phyloP scores from a whole-genome alignment of 495 filamentous ascomycete genomes.

The Podospora bellae-mahoneyi region DNA sequence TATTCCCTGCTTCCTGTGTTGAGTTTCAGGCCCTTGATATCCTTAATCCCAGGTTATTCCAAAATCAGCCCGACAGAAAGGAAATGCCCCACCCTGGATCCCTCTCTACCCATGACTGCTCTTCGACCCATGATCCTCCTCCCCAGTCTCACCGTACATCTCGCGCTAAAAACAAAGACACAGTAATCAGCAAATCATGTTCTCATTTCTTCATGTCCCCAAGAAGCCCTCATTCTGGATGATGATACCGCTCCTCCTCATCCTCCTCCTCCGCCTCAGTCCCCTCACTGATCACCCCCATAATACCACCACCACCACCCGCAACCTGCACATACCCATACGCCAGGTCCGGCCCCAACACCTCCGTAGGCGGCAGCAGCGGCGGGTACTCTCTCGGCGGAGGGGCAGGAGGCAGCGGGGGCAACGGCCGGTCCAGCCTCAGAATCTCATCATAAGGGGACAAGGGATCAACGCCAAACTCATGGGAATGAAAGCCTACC shows the following conservation, averaged over 20 bases:
- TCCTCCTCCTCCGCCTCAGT: conserved; percentile 1
- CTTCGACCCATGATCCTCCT: conserved; percentile 3
- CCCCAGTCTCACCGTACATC: conserved; percentile 26
- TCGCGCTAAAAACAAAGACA: conserved; percentile 19
- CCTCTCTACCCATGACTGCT: not conserved
- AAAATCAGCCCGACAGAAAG: not conserved
- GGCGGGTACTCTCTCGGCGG: conserved; percentile 3
- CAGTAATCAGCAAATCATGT: not conserved
- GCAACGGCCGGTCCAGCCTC: not conserved
- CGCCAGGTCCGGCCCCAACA: not conserved
- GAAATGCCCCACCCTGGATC: not conserved
- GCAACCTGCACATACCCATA: not conserved
- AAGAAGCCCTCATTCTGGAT: not conserved
- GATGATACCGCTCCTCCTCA: not conserved
- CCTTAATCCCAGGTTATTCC: not conserved
- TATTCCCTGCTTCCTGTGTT: not conserved
- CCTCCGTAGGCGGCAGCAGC: not conserved
- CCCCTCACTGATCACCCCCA: conserved; percentile 1
- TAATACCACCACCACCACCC: not conserved
- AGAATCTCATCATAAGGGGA: not conserved
- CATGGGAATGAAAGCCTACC: conserved; percentile 16
- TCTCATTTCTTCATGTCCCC: not conserved
- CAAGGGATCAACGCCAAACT: conserved; percentile 8
- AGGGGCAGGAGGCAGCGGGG: conserved; percentile 1
- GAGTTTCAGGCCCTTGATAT: not conserved